phyloP scores from a whole-genome alignment of 108 stramenopile genomes.

The Fistulifera solaris region DNA sequence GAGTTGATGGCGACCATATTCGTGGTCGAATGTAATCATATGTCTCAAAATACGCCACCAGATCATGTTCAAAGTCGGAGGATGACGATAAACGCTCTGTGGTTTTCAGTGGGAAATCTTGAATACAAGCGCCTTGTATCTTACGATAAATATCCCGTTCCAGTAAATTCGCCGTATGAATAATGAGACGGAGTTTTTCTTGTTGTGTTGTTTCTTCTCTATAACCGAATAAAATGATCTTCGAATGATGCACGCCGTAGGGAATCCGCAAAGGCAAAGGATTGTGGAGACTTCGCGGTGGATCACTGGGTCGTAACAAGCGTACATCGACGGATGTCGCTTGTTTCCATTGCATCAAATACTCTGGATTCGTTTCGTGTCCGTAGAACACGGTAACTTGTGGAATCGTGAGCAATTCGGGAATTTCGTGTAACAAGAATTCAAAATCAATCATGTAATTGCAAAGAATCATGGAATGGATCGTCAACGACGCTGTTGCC shows the following conservation, averaged over 20 bases:
- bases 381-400: slow-evolving; percentile 51
- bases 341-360: slow-evolving; percentile 17
- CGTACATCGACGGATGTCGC: slow-evolving; percentile 20
- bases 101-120: slow-evolving; percentile 60
- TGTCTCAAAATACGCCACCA: slow-evolving; percentile 51
- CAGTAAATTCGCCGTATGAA: slow-evolving; percentile 69
- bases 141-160: slow-evolving; percentile 44
- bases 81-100: background rate
- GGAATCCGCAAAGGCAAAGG: slow-evolving; percentile 12
- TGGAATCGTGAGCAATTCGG: slow-evolving; percentile 45
- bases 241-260: slow-evolving; percentile 71
- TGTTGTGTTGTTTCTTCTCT: slow-evolving; percentile 10
- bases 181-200: slow-evolving; percentile 37
- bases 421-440: slow-evolving; percentile 42
- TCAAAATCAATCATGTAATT: slow-evolving; percentile 55
- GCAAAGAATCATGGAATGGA: slow-evolving; percentile 45
- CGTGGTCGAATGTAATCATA: slow-evolving; percentile 33
- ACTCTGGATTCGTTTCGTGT: slow-evolving; percentile 7
- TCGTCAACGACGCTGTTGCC: slow-evolving; percentile 3
- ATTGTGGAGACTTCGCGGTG: slow-evolving; percentile 24
- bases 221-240: slow-evolving; percentile 64
- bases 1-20: slow-evolving; percentile 18
- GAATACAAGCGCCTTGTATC: slow-evolving; percentile 47
- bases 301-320: slow-evolving; percentile 25
- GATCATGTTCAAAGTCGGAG: slow-evolving; percentile 48